Percentiles rank a stretch among this genome's conserved stretches.
Evolutionary conservation across 2,329 filamentous ascomycete genomes (phyloP).

Genomic region (Aspergillus alliaceus): DNA sequence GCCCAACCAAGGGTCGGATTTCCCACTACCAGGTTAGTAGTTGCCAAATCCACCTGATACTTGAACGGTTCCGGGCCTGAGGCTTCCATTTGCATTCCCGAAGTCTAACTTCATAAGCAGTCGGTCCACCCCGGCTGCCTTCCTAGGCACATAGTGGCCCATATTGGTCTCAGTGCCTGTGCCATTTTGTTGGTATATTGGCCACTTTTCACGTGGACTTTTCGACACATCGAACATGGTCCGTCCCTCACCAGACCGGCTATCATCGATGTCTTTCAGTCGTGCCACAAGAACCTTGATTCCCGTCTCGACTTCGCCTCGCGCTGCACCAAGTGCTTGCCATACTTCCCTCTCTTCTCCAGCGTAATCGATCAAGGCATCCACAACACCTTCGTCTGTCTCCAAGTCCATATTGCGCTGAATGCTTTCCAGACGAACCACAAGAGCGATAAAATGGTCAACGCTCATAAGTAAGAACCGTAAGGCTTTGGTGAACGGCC

Average conservation of each 20-base stretch:
- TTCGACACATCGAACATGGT: conserved; percentile 33
- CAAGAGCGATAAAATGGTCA: conserved; percentile 78
- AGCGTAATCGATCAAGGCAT: conserved; percentile 68
- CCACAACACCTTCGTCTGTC: conserved; percentile 76
- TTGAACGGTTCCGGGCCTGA: conserved; percentile 1
- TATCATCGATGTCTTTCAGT: conserved; percentile 61
- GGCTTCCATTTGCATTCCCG: conserved; percentile 28
- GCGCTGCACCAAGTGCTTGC: conserved; percentile 63
- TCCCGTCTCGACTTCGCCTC: conserved; percentile 64
- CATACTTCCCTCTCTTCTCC: conserved; percentile 71
- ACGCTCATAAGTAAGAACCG: conserved; percentile 52
- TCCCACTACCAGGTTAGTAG: too few species aligned
- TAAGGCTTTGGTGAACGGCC: conserved; percentile 40
- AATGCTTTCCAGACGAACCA: conserved; percentile 72
- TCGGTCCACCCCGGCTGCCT: conserved; percentile 77
- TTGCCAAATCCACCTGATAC: background rate
- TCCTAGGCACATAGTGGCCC: conserved; percentile 63
- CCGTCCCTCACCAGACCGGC: conserved; percentile 43
- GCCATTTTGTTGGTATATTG: conserved; percentile 27
- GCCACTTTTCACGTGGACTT: conserved; percentile 29
- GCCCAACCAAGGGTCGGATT: too few species aligned
- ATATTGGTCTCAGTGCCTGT: conserved; percentile 13
- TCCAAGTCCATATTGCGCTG: conserved; percentile 80
- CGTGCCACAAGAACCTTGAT: conserved; percentile 62
- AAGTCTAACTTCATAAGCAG: conserved; percentile 88